These are phyloP conservation scores for Torulaspora pretoriensis DNA, from an alignment of 1,139 yeast species.

Conservation along the genomic window DNA sequence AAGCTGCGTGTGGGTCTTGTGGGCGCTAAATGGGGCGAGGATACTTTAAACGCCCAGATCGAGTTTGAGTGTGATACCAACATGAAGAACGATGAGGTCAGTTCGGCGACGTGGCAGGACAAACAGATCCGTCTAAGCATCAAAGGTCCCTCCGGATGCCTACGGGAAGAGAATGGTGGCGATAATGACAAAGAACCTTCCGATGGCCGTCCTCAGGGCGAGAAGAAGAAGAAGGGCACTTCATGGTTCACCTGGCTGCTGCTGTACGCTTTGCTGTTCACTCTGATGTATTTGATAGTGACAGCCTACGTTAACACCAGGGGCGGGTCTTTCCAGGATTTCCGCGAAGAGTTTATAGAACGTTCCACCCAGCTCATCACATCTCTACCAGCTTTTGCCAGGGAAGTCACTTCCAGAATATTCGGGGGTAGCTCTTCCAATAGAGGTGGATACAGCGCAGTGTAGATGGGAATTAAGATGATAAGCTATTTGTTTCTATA, in stretches of 20 bases:
- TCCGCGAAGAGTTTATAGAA: conserved; percentile 69
- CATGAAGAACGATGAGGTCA: conserved; percentile 38
- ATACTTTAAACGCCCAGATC: conserved; percentile 48
- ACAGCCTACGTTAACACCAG: conserved; percentile 66
- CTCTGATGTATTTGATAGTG: conserved; percentile 69
- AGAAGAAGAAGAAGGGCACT: conserved; percentile 36
- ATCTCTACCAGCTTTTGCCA: conserved; percentile 67
- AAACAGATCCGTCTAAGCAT: conserved; percentile 24
- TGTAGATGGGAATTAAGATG: conserved; percentile 4
- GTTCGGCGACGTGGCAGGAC: conserved; percentile 24
- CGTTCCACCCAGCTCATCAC: conserved; percentile 54
- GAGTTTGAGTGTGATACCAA: conserved; percentile 49
- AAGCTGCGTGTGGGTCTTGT: conserved; percentile 43
- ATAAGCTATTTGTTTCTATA: conserved; percentile 4
- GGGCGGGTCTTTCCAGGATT: conserved; percentile 42
- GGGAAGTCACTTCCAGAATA: conserved; percentile 66
- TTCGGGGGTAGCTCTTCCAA: conserved; percentile 50
- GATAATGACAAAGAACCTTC: conserved; percentile 32
- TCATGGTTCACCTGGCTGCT: conserved; percentile 70
- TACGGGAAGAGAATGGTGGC: conserved; percentile 22
- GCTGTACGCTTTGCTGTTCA: conserved; percentile 59
- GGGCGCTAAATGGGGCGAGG: conserved; percentile 72
- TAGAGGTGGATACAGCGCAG: conserved; percentile 51
- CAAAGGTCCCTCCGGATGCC: conserved; percentile 37
- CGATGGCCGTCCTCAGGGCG: conserved; percentile 27